Conservation (phyloP, 139 green algal species). For the Zygnema circumcarinatum region DNA sequence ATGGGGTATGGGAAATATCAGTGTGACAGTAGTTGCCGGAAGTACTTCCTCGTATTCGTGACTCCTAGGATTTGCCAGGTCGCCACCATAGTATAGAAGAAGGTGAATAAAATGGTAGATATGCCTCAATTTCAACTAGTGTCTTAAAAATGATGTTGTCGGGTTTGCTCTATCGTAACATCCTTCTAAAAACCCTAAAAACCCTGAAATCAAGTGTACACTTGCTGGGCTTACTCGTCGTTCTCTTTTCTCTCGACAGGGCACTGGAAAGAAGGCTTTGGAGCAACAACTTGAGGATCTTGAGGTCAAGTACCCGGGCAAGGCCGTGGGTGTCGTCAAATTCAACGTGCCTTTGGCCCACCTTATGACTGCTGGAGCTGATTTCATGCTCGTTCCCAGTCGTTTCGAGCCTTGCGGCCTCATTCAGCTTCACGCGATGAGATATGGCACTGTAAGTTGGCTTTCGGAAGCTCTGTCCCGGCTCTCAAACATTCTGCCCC, state of each 20-base stretch:
- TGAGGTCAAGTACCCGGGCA: conserved; percentile 75
- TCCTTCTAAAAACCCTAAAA: too few relatives aligned
- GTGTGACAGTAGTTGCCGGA: background rate
- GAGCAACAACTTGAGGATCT: conserved; percentile 81
- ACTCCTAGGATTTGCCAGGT: too few relatives aligned
- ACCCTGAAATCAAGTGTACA: too few relatives aligned
- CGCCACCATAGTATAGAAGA: too few relatives aligned
- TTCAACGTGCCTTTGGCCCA: conserved; percentile 92
- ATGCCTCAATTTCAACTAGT: too few relatives aligned
- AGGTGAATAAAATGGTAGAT: too few relatives aligned
- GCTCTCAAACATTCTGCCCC: too few relatives aligned
- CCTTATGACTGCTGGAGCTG: conserved; percentile 92
- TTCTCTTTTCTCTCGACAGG: conserved; percentile 78
- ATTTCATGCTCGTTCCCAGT: conserved; percentile 96
- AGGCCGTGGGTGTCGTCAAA: conserved; percentile 86
- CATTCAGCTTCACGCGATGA: conserved; percentile 94
- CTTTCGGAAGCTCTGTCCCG: too few relatives aligned
- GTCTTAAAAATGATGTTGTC: too few relatives aligned
- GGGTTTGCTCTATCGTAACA: too few relatives aligned
- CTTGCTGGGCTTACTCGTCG: too few relatives aligned
- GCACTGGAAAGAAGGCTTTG: conserved; percentile 93
- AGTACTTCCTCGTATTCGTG: conserved; percentile 16
- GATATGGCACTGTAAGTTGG: conserved; percentile 66
- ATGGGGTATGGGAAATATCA: conserved; percentile 19
- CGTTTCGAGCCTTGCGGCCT: conserved; percentile 98